phyloP scores from a whole-genome alignment of 2,329 filamentous ascomycete species.

The Ambrosiella xylebori region DNA sequence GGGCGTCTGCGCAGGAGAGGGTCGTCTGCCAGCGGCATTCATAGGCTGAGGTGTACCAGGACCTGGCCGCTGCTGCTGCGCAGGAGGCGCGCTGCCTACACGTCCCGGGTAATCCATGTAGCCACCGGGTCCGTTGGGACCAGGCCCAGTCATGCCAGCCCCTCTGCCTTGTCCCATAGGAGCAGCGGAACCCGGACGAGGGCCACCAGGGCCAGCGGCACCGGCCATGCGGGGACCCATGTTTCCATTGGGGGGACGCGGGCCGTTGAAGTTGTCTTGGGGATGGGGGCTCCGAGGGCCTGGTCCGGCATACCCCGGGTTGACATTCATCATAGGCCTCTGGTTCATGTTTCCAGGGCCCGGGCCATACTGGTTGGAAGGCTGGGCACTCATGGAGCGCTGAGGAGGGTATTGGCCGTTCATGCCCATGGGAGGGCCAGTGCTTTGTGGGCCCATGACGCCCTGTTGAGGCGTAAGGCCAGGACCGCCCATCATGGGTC shows the following conservation, averaged over 20 bases:
- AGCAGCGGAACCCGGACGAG: constrained; percentile 18
- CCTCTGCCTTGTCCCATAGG: constrained; percentile 17
- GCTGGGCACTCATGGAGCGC: constrained; percentile 9
- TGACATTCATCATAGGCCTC: constrained; percentile 12
- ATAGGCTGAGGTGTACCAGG: constrained; percentile 14
- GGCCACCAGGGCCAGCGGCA: constrained; percentile 14
- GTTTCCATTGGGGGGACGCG: constrained; percentile 15
- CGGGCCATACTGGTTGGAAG: constrained; percentile 13
- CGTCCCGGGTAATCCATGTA: constrained; percentile 15
- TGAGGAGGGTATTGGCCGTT: constrained; percentile 4
- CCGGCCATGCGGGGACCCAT: constrained; percentile 24
- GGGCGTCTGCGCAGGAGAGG: not conserved
- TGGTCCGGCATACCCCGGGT: constrained; percentile 11
- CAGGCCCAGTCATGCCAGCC: constrained; percentile 13
- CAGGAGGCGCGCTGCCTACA: constrained; percentile 24
- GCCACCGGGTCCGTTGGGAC: constrained; percentile 16
- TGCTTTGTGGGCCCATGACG: constrained; percentile 9
- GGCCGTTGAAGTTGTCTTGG: constrained; percentile 11
- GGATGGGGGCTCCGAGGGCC: constrained; percentile 16
- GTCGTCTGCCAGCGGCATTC: constrained; percentile 10
- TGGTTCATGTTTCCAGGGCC: constrained; percentile 16
- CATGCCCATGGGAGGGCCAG: constrained; percentile 6
- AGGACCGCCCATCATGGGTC: constrained; percentile 2
- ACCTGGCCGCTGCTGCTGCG: constrained; percentile 14
- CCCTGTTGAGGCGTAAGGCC: constrained; percentile 7